A percentile compares a stretch with the other conserved stretches of the same genome.
Evolutionary conservation across 192 early-diverging fungal species (phyloP).

Genomic region (Entomortierella lignicola): DNA sequence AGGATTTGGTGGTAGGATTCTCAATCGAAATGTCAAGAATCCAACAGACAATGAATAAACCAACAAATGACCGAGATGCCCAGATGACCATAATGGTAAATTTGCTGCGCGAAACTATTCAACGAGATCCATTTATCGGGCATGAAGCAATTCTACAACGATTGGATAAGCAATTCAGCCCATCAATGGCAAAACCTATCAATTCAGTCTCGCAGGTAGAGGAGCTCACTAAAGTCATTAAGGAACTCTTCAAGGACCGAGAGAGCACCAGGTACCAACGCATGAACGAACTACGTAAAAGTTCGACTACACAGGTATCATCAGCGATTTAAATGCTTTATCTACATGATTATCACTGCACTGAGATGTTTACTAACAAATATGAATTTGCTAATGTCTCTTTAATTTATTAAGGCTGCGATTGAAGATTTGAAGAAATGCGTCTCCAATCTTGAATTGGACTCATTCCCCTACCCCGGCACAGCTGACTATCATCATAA

Average conservation of each 20-base stretch:
- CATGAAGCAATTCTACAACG: constrained; percentile 31
- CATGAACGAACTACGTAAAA: constrained; percentile 54
- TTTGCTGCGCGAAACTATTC: constrained; percentile 58
- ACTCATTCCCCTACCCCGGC: constrained; percentile 61
- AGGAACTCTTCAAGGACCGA: constrained; percentile 54
- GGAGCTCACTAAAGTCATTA: constrained; percentile 56
- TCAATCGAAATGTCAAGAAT: constrained; percentile 54
- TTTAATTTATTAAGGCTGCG: constrained; percentile 38
- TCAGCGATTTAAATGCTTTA: constrained; percentile 4
- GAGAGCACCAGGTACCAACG: constrained; percentile 44
- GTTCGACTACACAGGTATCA: constrained; percentile 59
- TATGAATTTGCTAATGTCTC: not conserved
- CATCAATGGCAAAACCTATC: constrained; percentile 19
- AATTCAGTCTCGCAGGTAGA: constrained; percentile 48
- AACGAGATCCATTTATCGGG: constrained; percentile 47
- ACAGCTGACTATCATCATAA: constrained; percentile 67
- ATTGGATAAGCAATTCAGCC: constrained; percentile 27
- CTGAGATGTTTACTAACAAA: no score
- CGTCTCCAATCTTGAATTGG: constrained; percentile 54
- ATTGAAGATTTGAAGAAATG: constrained; percentile 64
- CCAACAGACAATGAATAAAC: constrained; percentile 47
- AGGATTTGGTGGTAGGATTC: constrained; percentile 60
- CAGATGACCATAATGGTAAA: constrained; percentile 59
- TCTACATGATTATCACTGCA: no score
- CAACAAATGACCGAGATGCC: constrained; percentile 54